These are phyloP conservation scores for Mucor indicus DNA, from an alignment of 371 early-diverging fungal genomes.

Conservation along the genomic window DNA sequence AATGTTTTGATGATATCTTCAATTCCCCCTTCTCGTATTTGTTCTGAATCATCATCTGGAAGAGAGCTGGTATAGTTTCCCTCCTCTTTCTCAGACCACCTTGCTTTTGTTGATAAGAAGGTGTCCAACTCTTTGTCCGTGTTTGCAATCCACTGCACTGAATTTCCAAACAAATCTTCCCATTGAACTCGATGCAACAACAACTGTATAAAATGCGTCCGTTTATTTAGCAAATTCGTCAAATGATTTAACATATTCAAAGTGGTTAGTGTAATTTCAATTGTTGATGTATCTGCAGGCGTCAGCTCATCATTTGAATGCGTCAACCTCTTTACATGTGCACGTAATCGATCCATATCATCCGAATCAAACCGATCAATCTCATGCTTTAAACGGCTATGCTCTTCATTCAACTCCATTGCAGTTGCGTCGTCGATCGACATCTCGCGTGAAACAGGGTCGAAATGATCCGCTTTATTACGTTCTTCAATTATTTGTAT, in stretches of 20 bases:
- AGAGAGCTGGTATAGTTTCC: background rate
- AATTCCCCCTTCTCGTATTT: constrained; percentile 9
- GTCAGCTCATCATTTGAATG: constrained; percentile 27
- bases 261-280: constrained; percentile 49
- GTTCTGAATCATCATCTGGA: constrained; percentile 3
- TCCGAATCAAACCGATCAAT: constrained; percentile 15
- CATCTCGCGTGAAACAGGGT: constrained; percentile 32
- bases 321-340: constrained; percentile 47
- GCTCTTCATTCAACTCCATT: constrained; percentile 2
- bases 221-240: constrained; percentile 26
- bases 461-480: constrained; percentile 22
- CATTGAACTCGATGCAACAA: constrained; percentile 40
- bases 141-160: constrained; percentile 37
- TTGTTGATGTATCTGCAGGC: constrained; percentile 56
- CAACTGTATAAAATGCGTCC: constrained; percentile 29
- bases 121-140: constrained; percentile 32
- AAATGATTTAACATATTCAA: constrained; percentile 38
- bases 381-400: constrained; percentile 13
- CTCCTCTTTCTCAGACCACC: constrained; percentile 32
- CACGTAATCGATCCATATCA: constrained; percentile 43
- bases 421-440: constrained; percentile 16
- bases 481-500: constrained; percentile 31
- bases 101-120: constrained; percentile 31
- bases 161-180: constrained; percentile 43
- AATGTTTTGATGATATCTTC: constrained; percentile 37